Evolutionary conservation across 2,329 filamentous ascomycete species (phyloP).

Genomic region (Neophaeococcomyces mojaviensis): DNA sequence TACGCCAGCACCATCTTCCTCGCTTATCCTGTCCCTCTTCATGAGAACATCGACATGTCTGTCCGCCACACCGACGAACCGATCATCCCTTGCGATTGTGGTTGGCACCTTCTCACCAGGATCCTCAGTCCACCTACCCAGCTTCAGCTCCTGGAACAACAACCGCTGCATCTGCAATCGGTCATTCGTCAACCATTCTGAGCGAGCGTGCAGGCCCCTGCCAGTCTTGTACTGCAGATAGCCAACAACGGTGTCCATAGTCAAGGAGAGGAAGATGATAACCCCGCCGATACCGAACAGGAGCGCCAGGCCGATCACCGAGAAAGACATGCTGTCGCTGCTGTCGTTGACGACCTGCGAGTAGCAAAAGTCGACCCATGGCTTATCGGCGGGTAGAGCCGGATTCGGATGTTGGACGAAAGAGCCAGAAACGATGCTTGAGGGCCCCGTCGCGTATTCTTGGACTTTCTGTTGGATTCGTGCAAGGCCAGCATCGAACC

Average conservation of each 20-base stretch:
- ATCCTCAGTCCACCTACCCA: constrained; percentile 17
- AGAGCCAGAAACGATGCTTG: not conserved
- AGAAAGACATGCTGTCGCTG: constrained; percentile 18
- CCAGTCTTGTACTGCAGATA: constrained; percentile 9
- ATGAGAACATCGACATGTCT: not conserved
- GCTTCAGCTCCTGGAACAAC: constrained; percentile 20
- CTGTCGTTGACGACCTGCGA: constrained; percentile 16
- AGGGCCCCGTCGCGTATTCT: constrained; percentile 6
- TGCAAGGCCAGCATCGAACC: constrained; percentile 12
- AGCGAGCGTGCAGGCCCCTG: constrained; percentile 11
- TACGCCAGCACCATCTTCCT: not conserved
- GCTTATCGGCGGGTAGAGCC: not conserved
- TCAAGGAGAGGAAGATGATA: constrained; percentile 15
- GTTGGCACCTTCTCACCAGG: not conserved
- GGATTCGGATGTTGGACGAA: constrained; percentile 1
- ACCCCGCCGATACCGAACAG: constrained; percentile 19
- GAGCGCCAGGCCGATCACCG: constrained; percentile 20
- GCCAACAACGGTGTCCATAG: constrained; percentile 15
- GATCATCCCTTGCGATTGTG: not conserved
- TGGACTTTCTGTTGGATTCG: constrained; percentile 4
- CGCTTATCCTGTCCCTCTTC: not conserved
- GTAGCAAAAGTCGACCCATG: constrained; percentile 14
- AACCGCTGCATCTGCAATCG: constrained; percentile 23
- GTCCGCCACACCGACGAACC: not conserved
- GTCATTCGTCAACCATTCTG: constrained; percentile 20